These are phyloP conservation scores for Mortierella hygrophila DNA, from an alignment of 192 early-diverging fungal genomes.

Conservation along the genomic window DNA sequence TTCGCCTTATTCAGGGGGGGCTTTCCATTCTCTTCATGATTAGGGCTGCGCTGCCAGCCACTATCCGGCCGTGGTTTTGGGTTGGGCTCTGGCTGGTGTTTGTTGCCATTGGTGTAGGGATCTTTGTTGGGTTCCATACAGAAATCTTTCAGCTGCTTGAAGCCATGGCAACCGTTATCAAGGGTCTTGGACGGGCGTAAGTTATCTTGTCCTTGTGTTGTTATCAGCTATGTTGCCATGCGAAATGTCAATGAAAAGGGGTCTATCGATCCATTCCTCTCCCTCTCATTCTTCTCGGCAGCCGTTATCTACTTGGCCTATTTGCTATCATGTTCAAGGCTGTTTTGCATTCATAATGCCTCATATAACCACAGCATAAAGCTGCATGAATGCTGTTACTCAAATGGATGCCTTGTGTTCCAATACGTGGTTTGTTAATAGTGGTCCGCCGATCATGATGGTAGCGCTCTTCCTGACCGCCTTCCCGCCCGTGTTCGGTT, in stretches of 20 bases:
- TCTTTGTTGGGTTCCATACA: conserved; percentile 51
- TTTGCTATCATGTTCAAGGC: background rate
- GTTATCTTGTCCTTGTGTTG: conserved; percentile 10
- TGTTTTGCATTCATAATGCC: background rate
- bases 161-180: conserved; percentile 34
- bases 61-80: conserved; percentile 53
- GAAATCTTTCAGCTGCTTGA: conserved; percentile 44
- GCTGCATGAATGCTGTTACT: background rate
- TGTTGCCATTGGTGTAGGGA: background rate
- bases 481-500: conserved; percentile 79
- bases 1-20: conserved; percentile 20
- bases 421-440: conserved; percentile 3
- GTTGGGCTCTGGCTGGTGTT: conserved; percentile 42
- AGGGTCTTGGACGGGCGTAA: conserved; percentile 50
- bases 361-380: background rate
- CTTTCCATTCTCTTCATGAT: conserved; percentile 29
- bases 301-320: background rate
- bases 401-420: background rate
- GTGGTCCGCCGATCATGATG: conserved; percentile 52
- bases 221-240: background rate
- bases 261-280: background rate
- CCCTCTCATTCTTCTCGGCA: background rate
- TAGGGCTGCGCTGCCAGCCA: conserved; percentile 19
- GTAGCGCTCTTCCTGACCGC: conserved; percentile 65
- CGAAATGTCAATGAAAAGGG: background rate